These are phyloP conservation scores for Oxytropis ochrocephala DNA, from an alignment of 306 rosid genomes.

Conservation along the genomic window DNA sequence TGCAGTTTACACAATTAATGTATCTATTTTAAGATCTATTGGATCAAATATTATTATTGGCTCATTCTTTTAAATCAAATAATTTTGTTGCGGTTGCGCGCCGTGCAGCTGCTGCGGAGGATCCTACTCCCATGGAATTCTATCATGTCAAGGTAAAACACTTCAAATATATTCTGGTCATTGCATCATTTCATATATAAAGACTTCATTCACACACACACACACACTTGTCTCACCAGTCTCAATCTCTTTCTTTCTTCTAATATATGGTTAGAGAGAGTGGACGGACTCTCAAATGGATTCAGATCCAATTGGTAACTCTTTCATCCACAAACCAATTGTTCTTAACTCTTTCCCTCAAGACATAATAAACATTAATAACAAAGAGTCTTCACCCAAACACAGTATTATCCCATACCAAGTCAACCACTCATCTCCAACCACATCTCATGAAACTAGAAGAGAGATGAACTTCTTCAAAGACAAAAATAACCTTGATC, in stretches of 20 bases:
- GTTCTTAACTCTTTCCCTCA: slow-evolving; percentile 68
- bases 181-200: slow-evolving; percentile 52
- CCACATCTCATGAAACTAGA: slow-evolving; percentile 6
- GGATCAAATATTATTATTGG: too few relatives aligned
- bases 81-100: too few relatives aligned
- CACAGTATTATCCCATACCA: slow-evolving; percentile 21
- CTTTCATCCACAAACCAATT: slow-evolving; percentile 43
- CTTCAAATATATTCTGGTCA: slow-evolving; percentile 19
- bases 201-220: slow-evolving; percentile 8
- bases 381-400: slow-evolving; percentile 18
- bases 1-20: too few relatives aligned
- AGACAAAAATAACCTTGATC: background rate
- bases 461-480: slow-evolving; percentile 69
- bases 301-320: slow-evolving; percentile 59
- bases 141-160: background rate
- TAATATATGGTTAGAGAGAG: slow-evolving; percentile 54
- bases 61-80: too few relatives aligned
- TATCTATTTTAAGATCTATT: too few relatives aligned
- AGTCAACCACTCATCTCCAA: slow-evolving; percentile 36
- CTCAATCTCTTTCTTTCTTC: background rate
- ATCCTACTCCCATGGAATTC: too few relatives aligned
- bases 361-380: slow-evolving; percentile 8
- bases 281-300: slow-evolving; percentile 86
- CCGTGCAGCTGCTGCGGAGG: too few relatives aligned
- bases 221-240: background rate